Conservation (phyloP, 495 filamentous ascomycete species). For the Amniculicola lignicola region DNA sequence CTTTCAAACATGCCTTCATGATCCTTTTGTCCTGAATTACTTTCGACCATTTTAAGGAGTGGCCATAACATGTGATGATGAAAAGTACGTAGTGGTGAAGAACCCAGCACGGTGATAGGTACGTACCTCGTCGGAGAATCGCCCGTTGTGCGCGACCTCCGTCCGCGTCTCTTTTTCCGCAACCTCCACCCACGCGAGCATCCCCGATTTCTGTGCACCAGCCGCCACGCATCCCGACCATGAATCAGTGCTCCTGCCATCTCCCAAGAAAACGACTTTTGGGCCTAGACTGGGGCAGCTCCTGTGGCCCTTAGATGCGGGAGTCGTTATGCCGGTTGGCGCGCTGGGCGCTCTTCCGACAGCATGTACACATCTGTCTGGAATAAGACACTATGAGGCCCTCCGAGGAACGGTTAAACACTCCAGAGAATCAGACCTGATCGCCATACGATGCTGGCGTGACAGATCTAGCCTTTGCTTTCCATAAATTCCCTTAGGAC, state of each 20-base stretch:
- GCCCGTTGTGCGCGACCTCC: no score
- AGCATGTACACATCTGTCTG: background rate
- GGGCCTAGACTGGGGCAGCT: no score
- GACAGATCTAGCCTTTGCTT: conserved; percentile 3
- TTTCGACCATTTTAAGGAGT: no score
- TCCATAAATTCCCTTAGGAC: background rate
- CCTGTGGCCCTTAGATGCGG: background rate
- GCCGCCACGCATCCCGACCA: conserved; percentile 6
- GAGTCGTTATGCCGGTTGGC: conserved; percentile 23
- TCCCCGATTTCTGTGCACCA: no score
- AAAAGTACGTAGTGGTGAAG: no score
- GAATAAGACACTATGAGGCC: conserved; percentile 2
- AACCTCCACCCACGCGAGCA: no score
- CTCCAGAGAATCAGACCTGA: conserved; percentile 3
- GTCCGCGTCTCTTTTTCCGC: no score
- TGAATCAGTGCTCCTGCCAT: background rate
- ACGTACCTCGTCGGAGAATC: no score
- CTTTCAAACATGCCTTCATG: no score
- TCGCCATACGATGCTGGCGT: conserved; percentile 22
- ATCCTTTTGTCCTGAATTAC: no score
- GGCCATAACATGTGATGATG: no score
- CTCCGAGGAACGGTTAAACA: conserved; percentile 30
- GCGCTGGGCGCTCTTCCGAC: conserved; percentile 7
- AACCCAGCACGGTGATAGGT: no score
- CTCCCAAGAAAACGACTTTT: background rate